Evolutionary conservation across 805 yeast species (phyloP).

Genomic region (Monosporozyma yasuniensis): DNA sequence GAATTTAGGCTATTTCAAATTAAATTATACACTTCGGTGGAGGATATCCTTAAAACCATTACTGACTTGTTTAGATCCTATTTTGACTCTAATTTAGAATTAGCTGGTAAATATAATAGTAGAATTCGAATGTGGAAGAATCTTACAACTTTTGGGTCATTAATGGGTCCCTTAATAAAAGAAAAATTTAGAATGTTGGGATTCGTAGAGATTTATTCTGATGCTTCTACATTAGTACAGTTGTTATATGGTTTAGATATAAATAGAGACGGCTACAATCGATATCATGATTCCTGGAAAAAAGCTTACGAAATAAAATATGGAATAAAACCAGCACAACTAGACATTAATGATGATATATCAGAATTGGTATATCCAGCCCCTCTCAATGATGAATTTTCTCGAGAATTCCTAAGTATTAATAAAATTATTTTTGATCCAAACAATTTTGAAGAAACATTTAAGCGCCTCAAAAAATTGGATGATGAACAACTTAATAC

Average conservation of each 20-base stretch:
- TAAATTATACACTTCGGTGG: no score
- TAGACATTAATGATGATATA: background rate
- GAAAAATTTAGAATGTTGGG: background rate
- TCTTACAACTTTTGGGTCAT: background rate
- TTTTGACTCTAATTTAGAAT: background rate
- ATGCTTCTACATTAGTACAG: background rate
- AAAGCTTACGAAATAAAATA: background rate
- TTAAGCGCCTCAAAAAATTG: background rate
- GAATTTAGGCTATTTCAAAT: no score
- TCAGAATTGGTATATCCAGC: background rate
- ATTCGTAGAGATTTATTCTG: background rate
- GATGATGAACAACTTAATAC: background rate
- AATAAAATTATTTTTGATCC: background rate
- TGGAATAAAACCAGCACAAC: background rate
- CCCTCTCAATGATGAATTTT: background rate
- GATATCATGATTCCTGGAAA: background rate
- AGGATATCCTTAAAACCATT: background rate
- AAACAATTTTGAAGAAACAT: background rate
- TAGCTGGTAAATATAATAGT: background rate
- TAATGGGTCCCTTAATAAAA: background rate
- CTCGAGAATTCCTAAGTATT: background rate
- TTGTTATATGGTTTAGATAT: background rate
- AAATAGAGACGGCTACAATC: background rate
- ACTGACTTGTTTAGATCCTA: background rate
- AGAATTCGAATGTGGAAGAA: background rate